Evolutionary conservation across 768 basidiomycete species (phyloP).

Genomic region (Tubosaeta brunneosetosa): DNA sequence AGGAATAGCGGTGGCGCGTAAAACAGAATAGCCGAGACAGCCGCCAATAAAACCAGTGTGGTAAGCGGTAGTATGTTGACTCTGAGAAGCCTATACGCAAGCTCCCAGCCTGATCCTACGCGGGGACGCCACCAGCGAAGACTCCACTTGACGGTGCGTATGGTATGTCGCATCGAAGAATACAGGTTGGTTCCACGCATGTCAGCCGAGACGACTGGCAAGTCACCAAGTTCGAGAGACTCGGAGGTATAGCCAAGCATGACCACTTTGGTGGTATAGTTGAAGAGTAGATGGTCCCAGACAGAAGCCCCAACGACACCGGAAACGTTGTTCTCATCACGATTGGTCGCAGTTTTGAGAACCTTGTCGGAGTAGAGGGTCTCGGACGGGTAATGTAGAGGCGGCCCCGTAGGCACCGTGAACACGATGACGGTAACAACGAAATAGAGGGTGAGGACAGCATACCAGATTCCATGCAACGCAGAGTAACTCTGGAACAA

Average conservation of each 20-base stretch:
- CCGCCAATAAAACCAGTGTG: conserved; percentile 47
- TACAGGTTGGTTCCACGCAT: conserved; percentile 69
- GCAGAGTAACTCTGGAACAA: conserved; percentile 20
- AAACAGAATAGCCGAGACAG: conserved; percentile 55
- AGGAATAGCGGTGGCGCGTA: conserved; percentile 64
- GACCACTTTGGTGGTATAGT: conserved; percentile 83
- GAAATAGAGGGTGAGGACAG: conserved; percentile 46
- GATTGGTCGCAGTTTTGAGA: conserved; percentile 53
- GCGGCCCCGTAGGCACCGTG: conserved; percentile 66
- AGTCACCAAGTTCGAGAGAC: conserved; percentile 80
- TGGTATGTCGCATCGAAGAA: conserved; percentile 54
- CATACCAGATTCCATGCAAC: conserved; percentile 46
- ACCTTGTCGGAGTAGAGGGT: conserved; percentile 72
- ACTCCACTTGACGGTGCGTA: conserved; percentile 46
- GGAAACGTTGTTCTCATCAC: conserved; percentile 71
- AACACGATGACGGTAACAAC: conserved; percentile 40
- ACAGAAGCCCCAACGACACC: conserved; percentile 49
- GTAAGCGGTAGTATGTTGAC: conserved; percentile 46
- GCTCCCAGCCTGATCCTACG: conserved; percentile 59
- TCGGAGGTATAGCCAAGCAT: conserved; percentile 72
- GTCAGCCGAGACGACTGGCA: conserved; percentile 72
- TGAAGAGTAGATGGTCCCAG: conserved; percentile 59
- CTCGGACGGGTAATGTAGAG: conserved; percentile 68
- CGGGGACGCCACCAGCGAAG: conserved; percentile 56
- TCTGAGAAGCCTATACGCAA: conserved; percentile 56